Base-by-base conservation (phyloP, 225 moss, liverwort and hornwort species). In the Lunularia cruciata region DNA sequence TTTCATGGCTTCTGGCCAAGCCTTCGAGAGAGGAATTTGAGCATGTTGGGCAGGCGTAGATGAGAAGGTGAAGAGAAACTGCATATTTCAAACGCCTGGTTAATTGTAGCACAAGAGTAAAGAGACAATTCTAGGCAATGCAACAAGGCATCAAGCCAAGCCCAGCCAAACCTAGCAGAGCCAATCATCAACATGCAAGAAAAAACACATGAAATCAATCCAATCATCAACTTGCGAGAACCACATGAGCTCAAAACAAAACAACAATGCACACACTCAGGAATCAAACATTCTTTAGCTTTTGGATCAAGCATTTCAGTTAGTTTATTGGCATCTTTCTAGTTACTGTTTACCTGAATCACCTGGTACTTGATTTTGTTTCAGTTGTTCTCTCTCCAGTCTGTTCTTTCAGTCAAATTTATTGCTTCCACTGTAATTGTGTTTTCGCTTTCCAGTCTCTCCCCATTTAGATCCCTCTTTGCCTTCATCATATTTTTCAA, bases 361-460 rank as follows among this genome's bases (percentile, higher is more conserved):
- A 52, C 52, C 5, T 52, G 16, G 52, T 52, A 52, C 52, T 52
- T 52, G 52, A 52, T 52, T 52, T 52, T 43, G 43, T 43, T 43
- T 52, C 52, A 25, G 52, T 9, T 25, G 23, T 23, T 23, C 52
- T 13, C 23, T 52, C 22, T 25, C 52, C 9, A 8, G 8, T 52
- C 23, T 52, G 25, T 26, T 52, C 25, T 52, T 47, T n/a, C 19
- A 52, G 52, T 52, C 52, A 9, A 52, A 23, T 52, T 52, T 52
- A 52, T 23, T 52, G 52, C 52, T 25, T n/a, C 22, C 22, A 23
- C 52, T 23, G 52, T 52, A 52, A 5, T 52, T 8, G 19, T 26
- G 7, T 23, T 43, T 43, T 43, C 12, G 43, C 43, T 16, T 43
- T 43, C 43, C 43, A 43, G 23, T 52, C 52, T 26, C 15, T 22